Evolutionary conservation across 345 rosid genomes (phyloP), one percentile per base, ranked within the genome.

Genomic region (Zanthoxylum bungeanum): DNA sequence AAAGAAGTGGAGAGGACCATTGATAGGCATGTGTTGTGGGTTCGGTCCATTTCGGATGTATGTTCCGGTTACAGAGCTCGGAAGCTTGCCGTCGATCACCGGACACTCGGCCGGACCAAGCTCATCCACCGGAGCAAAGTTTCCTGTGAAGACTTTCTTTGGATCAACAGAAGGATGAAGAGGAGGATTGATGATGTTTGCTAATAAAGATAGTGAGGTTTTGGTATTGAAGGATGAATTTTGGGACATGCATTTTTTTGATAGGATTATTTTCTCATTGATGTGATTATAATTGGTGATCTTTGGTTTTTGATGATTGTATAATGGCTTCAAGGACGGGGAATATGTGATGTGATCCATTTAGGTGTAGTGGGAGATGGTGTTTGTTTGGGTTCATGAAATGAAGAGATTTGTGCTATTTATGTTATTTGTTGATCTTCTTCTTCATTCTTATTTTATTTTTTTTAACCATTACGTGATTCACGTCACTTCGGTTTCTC

Each of bases 41-140:
- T 79, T 79, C 2, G 79, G 58, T 22, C 79, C 82, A 2, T 79
- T 79, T 68, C 79, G 62, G 42, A 77, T 36, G 30, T 73, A 73
- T 8, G 68, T 58, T 4, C 77, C 80, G 1, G 64, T 69, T 6
- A 57, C 33, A 63, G 63, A 66, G 0, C 4, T 0, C 14, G 82
- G 76, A 4, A 79, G 40, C 44, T 75, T 57, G 4, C 82, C 76
- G 9, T 66, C 70, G 2, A 62, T 53, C 24, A 79, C 53, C 5
- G 19, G 63, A 5, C 79, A 67, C 17, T 31, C 4, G 0, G 71
- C 36, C 3, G 76, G 71, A 7, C 28, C 47, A 9, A 62, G 34
- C 25, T 77, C 80, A 0, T 73, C 58, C 4, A 77, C 80, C 7
- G 74, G 62, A 36, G 68, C 64, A 22, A 70, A 76, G 64, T 76